Conservation (phyloP, 495 filamentous ascomycete species). For the Penicillium pulvis region DNA sequence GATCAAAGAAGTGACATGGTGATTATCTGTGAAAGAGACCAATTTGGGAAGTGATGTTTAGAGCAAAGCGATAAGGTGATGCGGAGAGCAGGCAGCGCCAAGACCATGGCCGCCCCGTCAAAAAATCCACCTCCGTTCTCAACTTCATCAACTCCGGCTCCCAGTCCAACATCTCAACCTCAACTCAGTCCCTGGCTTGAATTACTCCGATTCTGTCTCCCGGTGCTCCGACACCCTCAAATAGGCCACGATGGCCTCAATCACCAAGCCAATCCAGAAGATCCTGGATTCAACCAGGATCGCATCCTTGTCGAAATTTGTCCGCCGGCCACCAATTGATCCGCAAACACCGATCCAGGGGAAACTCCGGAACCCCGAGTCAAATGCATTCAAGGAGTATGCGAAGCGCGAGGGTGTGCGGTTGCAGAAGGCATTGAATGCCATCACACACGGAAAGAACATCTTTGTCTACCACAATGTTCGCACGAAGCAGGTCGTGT, state of each 20-base stretch:
- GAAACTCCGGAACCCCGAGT: slow-evolving; percentile 34
- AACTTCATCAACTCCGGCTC: slow-evolving; percentile 20
- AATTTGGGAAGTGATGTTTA: not conserved
- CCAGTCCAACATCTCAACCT: slow-evolving; percentile 7
- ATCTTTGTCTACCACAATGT: slow-evolving; percentile 86
- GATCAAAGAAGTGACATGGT: slow-evolving; percentile 13
- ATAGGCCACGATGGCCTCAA: slow-evolving; percentile 47
- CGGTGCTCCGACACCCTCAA: slow-evolving; percentile 12
- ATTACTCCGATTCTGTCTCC: not conserved
- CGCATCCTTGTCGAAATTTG: slow-evolving; percentile 39
- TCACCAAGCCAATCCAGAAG: slow-evolving; percentile 31
- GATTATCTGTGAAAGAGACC: not conserved
- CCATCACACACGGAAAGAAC: slow-evolving; percentile 60
- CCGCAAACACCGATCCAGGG: slow-evolving; percentile 43
- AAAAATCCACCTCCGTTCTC: slow-evolving; percentile 36
- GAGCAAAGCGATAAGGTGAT: slow-evolving; percentile 24
- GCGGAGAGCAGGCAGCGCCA: slow-evolving; percentile 34
- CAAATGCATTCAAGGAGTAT: slow-evolving; percentile 47
- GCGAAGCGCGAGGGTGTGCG: slow-evolving; percentile 41
- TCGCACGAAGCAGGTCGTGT: slow-evolving; percentile 78
- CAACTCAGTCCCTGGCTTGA: not conserved
- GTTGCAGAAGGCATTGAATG: slow-evolving; percentile 50
- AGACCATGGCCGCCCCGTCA: slow-evolving; percentile 31
- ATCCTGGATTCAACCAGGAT: slow-evolving; percentile 51
- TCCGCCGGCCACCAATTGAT: slow-evolving; percentile 44